Conservation (phyloP, 2,329 filamentous ascomycete species). For the Calonectria ilicicola region DNA sequence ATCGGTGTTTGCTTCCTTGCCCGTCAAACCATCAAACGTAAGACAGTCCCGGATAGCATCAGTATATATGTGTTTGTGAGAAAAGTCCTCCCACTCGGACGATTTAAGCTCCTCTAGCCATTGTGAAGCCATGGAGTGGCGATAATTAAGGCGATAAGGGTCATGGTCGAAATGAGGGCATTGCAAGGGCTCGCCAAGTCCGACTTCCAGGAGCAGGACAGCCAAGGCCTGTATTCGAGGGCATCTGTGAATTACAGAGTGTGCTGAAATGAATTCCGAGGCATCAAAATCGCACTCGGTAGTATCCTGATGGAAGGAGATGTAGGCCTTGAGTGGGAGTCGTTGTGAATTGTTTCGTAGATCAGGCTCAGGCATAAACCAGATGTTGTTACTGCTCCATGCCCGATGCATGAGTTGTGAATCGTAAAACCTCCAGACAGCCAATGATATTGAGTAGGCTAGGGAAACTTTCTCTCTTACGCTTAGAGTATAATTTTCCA, state of each 20-base stretch:
- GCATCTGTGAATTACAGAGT: slow-evolving; percentile 3
- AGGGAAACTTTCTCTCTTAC: slow-evolving; percentile 25
- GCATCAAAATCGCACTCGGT: slow-evolving; percentile 8
- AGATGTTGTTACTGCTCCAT: slow-evolving; percentile 28
- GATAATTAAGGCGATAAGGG: neutral
- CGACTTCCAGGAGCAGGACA: slow-evolving; percentile 5
- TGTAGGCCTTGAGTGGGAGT: slow-evolving; percentile 12
- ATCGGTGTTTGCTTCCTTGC: neutral
- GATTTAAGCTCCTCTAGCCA: neutral
- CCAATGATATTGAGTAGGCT: slow-evolving; percentile 18
- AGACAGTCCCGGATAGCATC: slow-evolving; percentile 9
- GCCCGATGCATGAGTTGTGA: slow-evolving; percentile 25
- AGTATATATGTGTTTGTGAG: slow-evolving; percentile 6
- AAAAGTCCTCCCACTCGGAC: slow-evolving; percentile 3
- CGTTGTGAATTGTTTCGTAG: neutral
- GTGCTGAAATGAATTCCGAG: neutral
- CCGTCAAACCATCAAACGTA: neutral
- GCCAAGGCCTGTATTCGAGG: slow-evolving; percentile 7
- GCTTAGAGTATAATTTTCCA: slow-evolving; percentile 15
- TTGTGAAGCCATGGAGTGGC: neutral
- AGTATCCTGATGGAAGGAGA: slow-evolving; percentile 5
- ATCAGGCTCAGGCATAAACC: slow-evolving; percentile 29
- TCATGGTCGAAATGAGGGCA: neutral
- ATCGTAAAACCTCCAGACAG: slow-evolving; percentile 31
- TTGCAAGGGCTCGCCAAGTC: neutral